Conservation (phyloP, 2,329 filamentous ascomycete genomes). For the Fusarium robinianum region DNA sequence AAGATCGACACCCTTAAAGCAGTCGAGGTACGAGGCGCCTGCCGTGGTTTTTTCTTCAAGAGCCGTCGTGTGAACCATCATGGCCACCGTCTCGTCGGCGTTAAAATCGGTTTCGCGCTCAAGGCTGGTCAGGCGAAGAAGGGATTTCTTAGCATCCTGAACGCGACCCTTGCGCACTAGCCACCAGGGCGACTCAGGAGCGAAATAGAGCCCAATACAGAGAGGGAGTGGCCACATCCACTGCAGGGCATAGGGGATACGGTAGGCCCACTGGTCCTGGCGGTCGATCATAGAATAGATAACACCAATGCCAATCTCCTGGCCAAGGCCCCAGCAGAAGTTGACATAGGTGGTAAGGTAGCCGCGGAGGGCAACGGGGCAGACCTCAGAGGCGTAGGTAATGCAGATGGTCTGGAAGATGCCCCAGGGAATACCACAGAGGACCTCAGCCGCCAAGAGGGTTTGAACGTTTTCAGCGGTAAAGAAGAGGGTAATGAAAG, state of each 20-base stretch:
- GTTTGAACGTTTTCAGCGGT: constrained; percentile 30
- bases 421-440: constrained; percentile 30
- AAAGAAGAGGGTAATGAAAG: constrained; percentile 31
- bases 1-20: constrained; percentile 51
- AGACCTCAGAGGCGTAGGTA: constrained; percentile 22
- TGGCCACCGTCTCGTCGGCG: constrained; percentile 31
- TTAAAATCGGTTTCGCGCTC: constrained; percentile 1
- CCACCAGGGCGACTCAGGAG: constrained; percentile 43
- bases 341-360: constrained; percentile 12
- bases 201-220: constrained; percentile 31
- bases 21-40: constrained; percentile 51
- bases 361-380: constrained; percentile 8
- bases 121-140: constrained; percentile 10
- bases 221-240: constrained; percentile 41
- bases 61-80: constrained; percentile 43
- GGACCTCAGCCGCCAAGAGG: constrained; percentile 29
- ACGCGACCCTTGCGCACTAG: constrained; percentile 45
- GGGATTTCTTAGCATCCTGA: constrained; percentile 17
- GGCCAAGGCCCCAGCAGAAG: constrained; percentile 10
- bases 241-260: constrained; percentile 43
- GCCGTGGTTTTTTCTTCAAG: constrained; percentile 45
- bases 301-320: constrained; percentile 9
- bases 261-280: constrained; percentile 42
- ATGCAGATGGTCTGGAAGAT: constrained; percentile 34
- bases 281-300: constrained; percentile 1